These are phyloP conservation scores for Boletus edulis DNA, from an alignment of 768 basidiomycete genomes.

Conservation along the genomic window DNA sequence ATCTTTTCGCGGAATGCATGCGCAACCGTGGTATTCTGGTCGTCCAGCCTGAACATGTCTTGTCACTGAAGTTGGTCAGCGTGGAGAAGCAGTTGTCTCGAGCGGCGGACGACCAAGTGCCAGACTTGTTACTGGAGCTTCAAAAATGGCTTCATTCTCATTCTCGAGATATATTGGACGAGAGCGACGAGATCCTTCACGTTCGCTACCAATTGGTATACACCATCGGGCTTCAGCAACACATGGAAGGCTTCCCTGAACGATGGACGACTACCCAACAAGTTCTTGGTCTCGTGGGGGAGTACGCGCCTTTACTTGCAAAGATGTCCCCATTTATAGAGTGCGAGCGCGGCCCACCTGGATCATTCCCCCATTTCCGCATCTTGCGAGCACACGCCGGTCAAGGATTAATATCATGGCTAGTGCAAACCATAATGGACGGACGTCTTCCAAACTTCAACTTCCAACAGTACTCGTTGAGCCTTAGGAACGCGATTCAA, in stretches of 20 bases:
- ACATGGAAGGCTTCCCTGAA: slow-evolving; percentile 31
- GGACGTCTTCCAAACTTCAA: slow-evolving; percentile 13
- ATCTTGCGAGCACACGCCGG: slow-evolving; percentile 15
- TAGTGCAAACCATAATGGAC: slow-evolving; percentile 16
- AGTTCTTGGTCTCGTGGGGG: slow-evolving; percentile 26
- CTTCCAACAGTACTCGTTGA: slow-evolving; percentile 8
- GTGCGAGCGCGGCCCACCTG: slow-evolving; percentile 6
- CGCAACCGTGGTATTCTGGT: slow-evolving; percentile 42
- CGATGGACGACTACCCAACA: slow-evolving; percentile 36
- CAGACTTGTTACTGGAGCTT: slow-evolving; percentile 23
- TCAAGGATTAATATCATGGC: slow-evolving; percentile 5
- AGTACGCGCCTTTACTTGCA: slow-evolving; percentile 11
- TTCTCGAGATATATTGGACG: slow-evolving; percentile 31
- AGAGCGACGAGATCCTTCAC: slow-evolving; percentile 33
- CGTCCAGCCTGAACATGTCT: slow-evolving; percentile 51
- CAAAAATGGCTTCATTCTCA: slow-evolving; percentile 26
- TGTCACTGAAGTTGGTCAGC: slow-evolving; percentile 49
- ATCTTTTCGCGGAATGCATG: slow-evolving; percentile 40
- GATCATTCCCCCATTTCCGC: slow-evolving; percentile 26
- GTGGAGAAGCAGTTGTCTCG: slow-evolving; percentile 34
- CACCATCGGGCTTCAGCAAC: slow-evolving; percentile 30
- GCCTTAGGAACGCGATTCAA: slow-evolving; percentile 8
- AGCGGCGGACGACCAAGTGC: neutral
- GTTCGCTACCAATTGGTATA: slow-evolving; percentile 39
- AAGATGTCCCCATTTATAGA: slow-evolving; percentile 13